Percentiles rank a stretch among this genome's conserved stretches.
These are phyloP conservation scores for Xylariaceae sp. DNA, from an alignment of 2,329 filamentous ascomycete genomes.

Conservation along the genomic window DNA sequence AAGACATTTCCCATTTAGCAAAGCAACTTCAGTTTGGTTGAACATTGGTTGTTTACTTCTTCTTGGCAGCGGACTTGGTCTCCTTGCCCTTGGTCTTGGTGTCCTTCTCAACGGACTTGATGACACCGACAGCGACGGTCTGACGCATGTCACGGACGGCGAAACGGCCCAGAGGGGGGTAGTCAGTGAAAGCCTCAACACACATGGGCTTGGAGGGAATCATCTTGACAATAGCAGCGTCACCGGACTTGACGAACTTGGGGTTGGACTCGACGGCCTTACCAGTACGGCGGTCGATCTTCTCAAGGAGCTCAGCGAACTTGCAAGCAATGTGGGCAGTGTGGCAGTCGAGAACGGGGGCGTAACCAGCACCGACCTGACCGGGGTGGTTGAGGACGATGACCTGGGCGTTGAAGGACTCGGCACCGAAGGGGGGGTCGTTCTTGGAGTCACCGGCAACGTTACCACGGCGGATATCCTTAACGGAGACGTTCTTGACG, in stretches of 20 bases:
- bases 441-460: conserved; percentile 99
- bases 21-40: conserved; percentile 15
- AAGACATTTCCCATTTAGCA: conserved; percentile 21
- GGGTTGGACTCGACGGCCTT: conserved; percentile 87
- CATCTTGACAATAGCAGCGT: conserved; percentile 99
- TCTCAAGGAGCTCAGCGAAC: conserved; percentile 98
- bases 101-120: conserved; percentile 77
- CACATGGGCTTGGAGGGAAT: conserved; percentile 99
- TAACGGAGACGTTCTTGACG: conserved; percentile 99
- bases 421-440: conserved; percentile 83
- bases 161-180: conserved; percentile 99
- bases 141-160: conserved; percentile 98
- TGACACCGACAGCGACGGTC: conserved; percentile 90
- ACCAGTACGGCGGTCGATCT: conserved; percentile 99
- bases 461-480: conserved; percentile 99
- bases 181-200: conserved; percentile 99
- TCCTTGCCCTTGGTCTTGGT: conserved; percentile 54
- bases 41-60: conserved; percentile 56
- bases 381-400: conserved; percentile 99
- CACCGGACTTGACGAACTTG: conserved; percentile 99
- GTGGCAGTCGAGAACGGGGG: conserved; percentile 99
- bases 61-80: conserved; percentile 64
- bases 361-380: conserved; percentile 98
- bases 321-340: conserved; percentile 99
- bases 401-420: conserved; percentile 99